Base-by-base conservation (phyloP, 108 stramenopile species). In the Pseudonitzschia multiseries region DNA sequence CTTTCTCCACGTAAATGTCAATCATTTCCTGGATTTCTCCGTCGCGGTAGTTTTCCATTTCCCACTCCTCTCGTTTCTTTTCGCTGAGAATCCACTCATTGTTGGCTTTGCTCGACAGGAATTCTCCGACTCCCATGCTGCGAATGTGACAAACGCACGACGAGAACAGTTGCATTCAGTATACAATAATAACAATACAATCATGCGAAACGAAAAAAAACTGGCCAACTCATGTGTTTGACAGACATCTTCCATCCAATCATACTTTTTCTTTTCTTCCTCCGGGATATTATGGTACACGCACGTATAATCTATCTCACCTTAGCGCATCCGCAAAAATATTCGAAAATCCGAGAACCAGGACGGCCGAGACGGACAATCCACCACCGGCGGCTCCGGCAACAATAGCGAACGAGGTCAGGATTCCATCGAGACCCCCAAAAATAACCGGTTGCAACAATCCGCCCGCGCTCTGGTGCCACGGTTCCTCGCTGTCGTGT, bases 61-160 rank as follows among this genome's bases (percentile, higher is more conserved):
- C 96, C 98, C 98, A 98, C 57, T 86, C 77, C 80, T 98, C 98
- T 73, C 98, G 84, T 50, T 75, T 61, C 41, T 94, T 80, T 73
- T 98, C 98, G 60, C 83, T 84, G 64, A 95, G 70, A 73, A 97
- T 93, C 89, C 93, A 97, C 70, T 99, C 98, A 71, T 94, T 96
- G 75, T 95, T 87, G 17, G 98, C 97, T 71, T 97, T 97, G 64
- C 88, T 89, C 65, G 93, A 93, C n/a, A 98, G 80, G 69, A 97
- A 98, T 81, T 99, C 99, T 13, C 98, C 97, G 14, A 99, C 96
- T 15, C 99, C 99, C 97, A 99, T 98, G 79, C 78, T 78, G n/a
- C 33, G 13, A 41, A 33, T 4, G 13, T 13, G 21, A 36, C 22
- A 21, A 63, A 33, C 9, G 13, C 1, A 59, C 17, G 22, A 59